phyloP scores from a whole-genome alignment of 108 stramenopile species.

The Craspedostauros australis region DNA sequence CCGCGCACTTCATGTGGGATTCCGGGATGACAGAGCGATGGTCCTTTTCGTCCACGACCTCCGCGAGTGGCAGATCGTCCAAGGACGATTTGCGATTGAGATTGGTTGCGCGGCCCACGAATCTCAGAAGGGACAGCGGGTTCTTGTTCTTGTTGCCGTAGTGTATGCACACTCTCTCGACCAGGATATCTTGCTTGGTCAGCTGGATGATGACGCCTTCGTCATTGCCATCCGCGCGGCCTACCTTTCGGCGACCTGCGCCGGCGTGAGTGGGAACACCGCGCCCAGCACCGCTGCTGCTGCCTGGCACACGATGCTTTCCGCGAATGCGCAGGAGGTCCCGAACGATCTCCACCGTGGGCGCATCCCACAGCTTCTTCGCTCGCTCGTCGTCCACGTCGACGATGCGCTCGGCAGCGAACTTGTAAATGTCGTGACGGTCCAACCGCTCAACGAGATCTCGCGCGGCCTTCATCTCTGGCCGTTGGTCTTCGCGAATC shows the following conservation, averaged over 20 bases:
- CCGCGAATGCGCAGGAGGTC: constrained; percentile 3
- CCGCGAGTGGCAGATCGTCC: constrained; percentile 45
- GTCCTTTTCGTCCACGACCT: constrained; percentile 15
- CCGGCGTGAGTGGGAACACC: constrained; percentile 6
- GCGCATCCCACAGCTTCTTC: constrained; percentile 7
- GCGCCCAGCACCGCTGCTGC: constrained; percentile 18
- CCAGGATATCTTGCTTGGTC: constrained; percentile 49
- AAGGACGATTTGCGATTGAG: constrained; percentile 5
- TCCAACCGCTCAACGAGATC: constrained; percentile 40
- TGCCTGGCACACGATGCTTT: constrained; percentile 13
- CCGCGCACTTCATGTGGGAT: constrained; percentile 24
- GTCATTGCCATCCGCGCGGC: constrained; percentile 14
- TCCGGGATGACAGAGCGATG: constrained; percentile 21
- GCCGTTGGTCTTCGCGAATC: constrained; percentile 35
- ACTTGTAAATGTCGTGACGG: constrained; percentile 57
- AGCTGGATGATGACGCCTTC: constrained; percentile 14
- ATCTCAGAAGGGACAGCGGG: constrained; percentile 66
- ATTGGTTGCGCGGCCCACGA: constrained; percentile 35
- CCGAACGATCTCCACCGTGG: constrained; percentile 3
- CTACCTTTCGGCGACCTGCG: not conserved
- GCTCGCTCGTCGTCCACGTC: not conserved
- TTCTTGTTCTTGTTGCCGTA: constrained; percentile 60
- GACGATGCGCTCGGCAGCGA: constrained; percentile 4
- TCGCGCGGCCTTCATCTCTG: constrained; percentile 43
- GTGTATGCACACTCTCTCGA: constrained; percentile 54